A percentile compares a stretch with the other conserved stretches of the same genome.
Conservation (phyloP, 139 green algal species). For the Prasinococcaceae sp. region DNA sequence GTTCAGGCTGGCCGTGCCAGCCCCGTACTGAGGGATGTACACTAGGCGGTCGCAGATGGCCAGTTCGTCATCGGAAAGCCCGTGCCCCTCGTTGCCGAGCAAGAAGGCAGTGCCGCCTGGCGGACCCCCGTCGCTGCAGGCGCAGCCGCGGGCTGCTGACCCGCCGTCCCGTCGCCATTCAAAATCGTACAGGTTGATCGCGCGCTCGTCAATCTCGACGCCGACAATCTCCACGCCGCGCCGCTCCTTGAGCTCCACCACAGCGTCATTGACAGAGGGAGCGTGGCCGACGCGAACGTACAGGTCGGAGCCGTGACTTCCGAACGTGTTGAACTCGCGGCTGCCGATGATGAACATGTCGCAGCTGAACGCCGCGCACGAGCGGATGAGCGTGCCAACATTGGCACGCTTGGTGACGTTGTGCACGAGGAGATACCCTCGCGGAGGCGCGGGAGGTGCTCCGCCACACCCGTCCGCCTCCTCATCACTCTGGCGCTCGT, state of each 20-base stretch:
- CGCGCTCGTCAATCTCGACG: slow-evolving; percentile 68
- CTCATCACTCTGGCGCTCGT: no score
- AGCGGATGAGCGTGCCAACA: slow-evolving; percentile 48
- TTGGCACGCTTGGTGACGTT: slow-evolving; percentile 46
- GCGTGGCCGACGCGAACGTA: slow-evolving; percentile 53
- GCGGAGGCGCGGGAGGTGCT: no score
- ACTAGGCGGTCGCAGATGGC: slow-evolving; percentile 74
- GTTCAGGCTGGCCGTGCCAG: slow-evolving; percentile 86
- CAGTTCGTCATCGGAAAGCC: slow-evolving; percentile 61
- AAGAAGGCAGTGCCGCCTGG: slow-evolving; percentile 17
- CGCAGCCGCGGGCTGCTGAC: no score
- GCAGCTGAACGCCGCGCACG: slow-evolving; percentile 45
- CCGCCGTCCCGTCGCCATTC: no score
- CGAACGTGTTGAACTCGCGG: slow-evolving; percentile 75
- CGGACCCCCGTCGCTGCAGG: slow-evolving; percentile 30
- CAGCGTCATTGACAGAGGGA: slow-evolving; percentile 49
- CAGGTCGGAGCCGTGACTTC: slow-evolving; percentile 53
- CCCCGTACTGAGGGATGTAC: slow-evolving; percentile 79
- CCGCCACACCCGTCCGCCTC: no score
- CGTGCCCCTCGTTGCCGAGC: slow-evolving; percentile 43
- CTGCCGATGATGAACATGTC: slow-evolving; percentile 65
- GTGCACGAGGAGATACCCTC: slow-evolving; percentile 56
- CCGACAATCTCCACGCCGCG: slow-evolving; percentile 49
- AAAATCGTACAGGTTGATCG: no score
- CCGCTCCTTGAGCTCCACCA: slow-evolving; percentile 25